phyloP scores from a whole-genome alignment of 2,329 filamentous ascomycete species.

The Helminthosporium solani region DNA sequence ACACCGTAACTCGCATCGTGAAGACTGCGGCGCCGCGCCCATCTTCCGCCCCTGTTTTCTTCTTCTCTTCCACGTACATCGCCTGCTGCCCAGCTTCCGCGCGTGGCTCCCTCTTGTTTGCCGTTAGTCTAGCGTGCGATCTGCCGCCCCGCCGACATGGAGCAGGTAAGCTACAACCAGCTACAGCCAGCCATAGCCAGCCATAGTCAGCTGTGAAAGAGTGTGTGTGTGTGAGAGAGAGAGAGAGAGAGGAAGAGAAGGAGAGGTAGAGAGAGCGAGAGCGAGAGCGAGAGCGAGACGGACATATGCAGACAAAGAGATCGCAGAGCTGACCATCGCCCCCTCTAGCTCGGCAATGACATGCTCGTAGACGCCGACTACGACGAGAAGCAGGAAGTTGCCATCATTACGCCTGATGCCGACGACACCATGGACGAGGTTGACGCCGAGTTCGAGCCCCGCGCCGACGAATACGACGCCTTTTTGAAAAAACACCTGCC shows the following conservation, averaged over 20 bases:
- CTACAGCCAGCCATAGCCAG: too few relatives aligned
- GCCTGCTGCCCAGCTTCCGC: conserved; percentile 14
- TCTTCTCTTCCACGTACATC: neutral
- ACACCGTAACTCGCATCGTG: conserved; percentile 4
- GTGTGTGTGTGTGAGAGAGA: too few relatives aligned
- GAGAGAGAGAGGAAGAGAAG: too few relatives aligned
- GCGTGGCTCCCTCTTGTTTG: conserved; percentile 7
- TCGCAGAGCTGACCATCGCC: conserved; percentile 8
- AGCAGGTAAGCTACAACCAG: conserved; percentile 45
- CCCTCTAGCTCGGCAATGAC: conserved; percentile 57
- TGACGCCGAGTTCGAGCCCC: conserved; percentile 53
- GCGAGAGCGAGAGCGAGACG: too few relatives aligned
- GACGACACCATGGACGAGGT: conserved; percentile 59
- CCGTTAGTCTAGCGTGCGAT: conserved; percentile 12
- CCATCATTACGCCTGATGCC: conserved; percentile 61
- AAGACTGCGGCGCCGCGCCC: conserved; percentile 21
- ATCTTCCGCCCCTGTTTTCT: neutral
- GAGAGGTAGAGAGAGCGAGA: too few relatives aligned
- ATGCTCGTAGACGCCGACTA: conserved; percentile 65
- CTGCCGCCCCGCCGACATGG: conserved; percentile 30
- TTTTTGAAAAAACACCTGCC: conserved; percentile 81
- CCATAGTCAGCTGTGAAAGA: neutral
- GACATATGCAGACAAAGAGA: too few relatives aligned
- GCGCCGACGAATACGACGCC: conserved; percentile 69
- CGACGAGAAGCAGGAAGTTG: conserved; percentile 63